These are phyloP conservation scores for Aspergillus sp. DNA, from an alignment of 2,329 filamentous ascomycete species.

Conservation along the genomic window DNA sequence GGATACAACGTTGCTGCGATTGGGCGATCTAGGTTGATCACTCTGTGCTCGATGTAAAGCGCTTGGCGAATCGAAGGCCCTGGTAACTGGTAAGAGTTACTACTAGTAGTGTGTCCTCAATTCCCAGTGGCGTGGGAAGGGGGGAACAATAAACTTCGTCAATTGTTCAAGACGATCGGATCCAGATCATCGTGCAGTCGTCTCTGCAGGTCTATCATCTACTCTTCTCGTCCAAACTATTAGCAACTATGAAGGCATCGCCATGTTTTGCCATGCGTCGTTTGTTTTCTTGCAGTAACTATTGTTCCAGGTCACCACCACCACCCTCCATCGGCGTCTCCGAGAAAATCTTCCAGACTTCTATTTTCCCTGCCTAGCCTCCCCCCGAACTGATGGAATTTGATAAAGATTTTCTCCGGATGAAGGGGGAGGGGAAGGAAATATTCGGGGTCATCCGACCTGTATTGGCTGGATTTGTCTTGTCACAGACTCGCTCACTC, in stretches of 20 bases:
- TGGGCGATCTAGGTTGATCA: slow-evolving; percentile 14
- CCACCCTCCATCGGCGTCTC: not conserved
- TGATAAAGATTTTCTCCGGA: not conserved
- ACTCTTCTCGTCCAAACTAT: slow-evolving; percentile 1
- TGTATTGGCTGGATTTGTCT: not conserved
- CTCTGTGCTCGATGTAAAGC: slow-evolving; percentile 2
- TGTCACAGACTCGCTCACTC: not conserved
- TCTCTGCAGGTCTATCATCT: slow-evolving; percentile 1
- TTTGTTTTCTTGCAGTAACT: not conserved
- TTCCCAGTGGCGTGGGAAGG: not conserved
- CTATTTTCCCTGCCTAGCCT: not conserved
- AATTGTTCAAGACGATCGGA: slow-evolving; percentile 13
- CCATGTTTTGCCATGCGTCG: not conserved
- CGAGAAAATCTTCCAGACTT: slow-evolving; percentile 1
- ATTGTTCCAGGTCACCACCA: slow-evolving; percentile 1
- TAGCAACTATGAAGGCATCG: slow-evolving; percentile 3
- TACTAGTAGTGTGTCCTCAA: not conserved
- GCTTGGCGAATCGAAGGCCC: not conserved
- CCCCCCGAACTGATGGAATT: not conserved
- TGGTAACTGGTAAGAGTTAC: not conserved
- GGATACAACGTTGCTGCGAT: slow-evolving; percentile 6
- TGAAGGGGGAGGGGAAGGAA: not conserved
- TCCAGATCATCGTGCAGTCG: slow-evolving; percentile 13
- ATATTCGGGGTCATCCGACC: not conserved
- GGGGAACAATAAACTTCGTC: slow-evolving; percentile 20